These are phyloP conservation scores for Circinella minor DNA, from an alignment of 371 early-diverging fungal species.

Conservation along the genomic window DNA sequence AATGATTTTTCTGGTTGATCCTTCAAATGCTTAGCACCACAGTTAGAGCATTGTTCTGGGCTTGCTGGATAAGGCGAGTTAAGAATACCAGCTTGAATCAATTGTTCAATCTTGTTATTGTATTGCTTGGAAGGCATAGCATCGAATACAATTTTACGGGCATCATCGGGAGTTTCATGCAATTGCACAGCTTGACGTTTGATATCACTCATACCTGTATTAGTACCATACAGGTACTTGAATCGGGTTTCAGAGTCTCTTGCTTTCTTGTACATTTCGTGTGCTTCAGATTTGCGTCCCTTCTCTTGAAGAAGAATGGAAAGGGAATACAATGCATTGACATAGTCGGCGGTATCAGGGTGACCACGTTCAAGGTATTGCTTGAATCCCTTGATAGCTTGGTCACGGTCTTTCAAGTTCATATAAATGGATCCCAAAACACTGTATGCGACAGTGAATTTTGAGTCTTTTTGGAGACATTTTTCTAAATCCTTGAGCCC, in stretches of 20 bases:
- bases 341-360: constrained; percentile 61
- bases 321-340: constrained; percentile 64
- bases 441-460: constrained; percentile 59
- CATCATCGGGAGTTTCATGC: constrained; percentile 49
- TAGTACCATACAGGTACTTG: constrained; percentile 60
- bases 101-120: constrained; percentile 44
- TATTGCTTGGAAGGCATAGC: constrained; percentile 39
- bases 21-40: constrained; percentile 52
- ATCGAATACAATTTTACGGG: constrained; percentile 36
- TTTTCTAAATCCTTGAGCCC: constrained; percentile 68
- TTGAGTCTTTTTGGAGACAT: constrained; percentile 54
- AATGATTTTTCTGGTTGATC: constrained; percentile 57
- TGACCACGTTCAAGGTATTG: constrained; percentile 57
- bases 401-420: constrained; percentile 56
- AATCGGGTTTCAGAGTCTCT: constrained; percentile 62
- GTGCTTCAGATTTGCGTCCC: constrained; percentile 58
- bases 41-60: constrained; percentile 58
- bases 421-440: constrained; percentile 63
- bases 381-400: constrained; percentile 62
- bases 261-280: constrained; percentile 55
- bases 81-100: constrained; percentile 51
- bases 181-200: constrained; percentile 58
- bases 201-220: constrained; percentile 60
- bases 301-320: constrained; percentile 53
- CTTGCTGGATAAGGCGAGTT: constrained; percentile 43